Base-by-base conservation (phyloP, 495 filamentous ascomycete genomes). In the Tuber melanosporum region DNA sequence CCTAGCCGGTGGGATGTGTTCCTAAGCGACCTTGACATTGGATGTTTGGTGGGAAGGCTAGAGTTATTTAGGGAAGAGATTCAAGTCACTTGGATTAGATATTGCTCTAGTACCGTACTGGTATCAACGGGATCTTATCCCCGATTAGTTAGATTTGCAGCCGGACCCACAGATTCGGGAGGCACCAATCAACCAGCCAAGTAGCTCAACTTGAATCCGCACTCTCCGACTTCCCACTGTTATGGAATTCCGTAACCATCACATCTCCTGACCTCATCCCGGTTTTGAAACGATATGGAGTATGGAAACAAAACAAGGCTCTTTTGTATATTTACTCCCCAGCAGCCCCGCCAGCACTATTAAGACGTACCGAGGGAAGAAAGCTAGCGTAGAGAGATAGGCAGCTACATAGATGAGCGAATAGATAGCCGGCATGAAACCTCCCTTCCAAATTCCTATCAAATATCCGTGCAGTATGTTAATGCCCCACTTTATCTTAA, bases 361-460 rank as follows among this genome's bases (percentile, higher is more conserved):
- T 3, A 26, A 57, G 7, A 12, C 8, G 1, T 39, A 39, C 39
- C 3, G 3, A 57, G 26, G 22, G 3, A 14, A 20, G 9, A 57
- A 6, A 57, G 4, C 22, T 57, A 14, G 4, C 22, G 12, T 12
- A 26, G 49, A 0, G 2, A 26, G 20, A 6, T 41, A 41, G 39
- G 39, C 39, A 41, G 39, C 4, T 41, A 41, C 39, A 41, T 41
- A 41, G 0, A 41, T 41, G 39, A 41, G 2, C 9, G 47, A 19
- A 49, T 49, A 20, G 46, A 20, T 20, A 8, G 39, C 32, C 43
- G 44, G 69, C 41, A 71, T 43, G n/a, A n/a, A 22, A 8, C 9
- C 70, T 71, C 72, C 14, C 44, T 32, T 70, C 36, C 32, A 43
- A 17, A 71, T 66, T 45, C n/a, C 17, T 78, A 62, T 75, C 43